A percentile compares a stretch with the other conserved stretches of the same genome.
phyloP scores from a whole-genome alignment of 495 filamentous ascomycete species.

The Xylaria telfairii region DNA sequence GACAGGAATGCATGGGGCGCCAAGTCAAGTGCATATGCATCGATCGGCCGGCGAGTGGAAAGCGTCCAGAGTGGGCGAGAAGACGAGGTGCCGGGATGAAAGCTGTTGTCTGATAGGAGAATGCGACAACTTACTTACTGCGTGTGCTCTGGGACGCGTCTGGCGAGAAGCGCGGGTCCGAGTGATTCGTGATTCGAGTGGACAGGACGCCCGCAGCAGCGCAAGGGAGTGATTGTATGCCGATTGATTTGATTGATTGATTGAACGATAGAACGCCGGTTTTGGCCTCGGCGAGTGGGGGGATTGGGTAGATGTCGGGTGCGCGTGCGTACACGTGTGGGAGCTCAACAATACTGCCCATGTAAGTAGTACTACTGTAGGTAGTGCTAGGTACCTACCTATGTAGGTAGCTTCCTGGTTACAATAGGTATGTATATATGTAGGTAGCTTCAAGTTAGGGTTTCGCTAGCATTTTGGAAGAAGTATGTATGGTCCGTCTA shows the following conservation, averaged over 20 bases:
- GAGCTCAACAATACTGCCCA: neutral
- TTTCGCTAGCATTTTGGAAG: neutral
- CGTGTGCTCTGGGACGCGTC: conserved; percentile 34
- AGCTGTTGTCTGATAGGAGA: conserved; percentile 23
- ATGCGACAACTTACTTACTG: conserved; percentile 18
- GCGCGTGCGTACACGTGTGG: neutral
- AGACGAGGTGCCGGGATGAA: conserved; percentile 21
- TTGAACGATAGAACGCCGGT: neutral
- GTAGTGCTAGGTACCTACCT: too few species aligned
- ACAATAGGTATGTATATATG: neutral
- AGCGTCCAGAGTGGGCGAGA: conserved; percentile 22
- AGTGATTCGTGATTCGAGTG: conserved; percentile 32
- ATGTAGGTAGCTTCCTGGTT: neutral
- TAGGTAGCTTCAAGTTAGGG: too few species aligned
- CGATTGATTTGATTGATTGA: conserved; percentile 4
- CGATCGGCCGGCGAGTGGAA: conserved; percentile 39
- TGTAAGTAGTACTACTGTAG: too few species aligned
- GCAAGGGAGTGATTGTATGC: conserved; percentile 16
- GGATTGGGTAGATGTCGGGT: conserved; percentile 12
- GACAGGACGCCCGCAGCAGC: conserved; percentile 33
- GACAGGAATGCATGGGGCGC: conserved; percentile 35
- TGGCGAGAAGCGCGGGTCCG: conserved; percentile 32
- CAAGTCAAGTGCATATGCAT: conserved; percentile 40
- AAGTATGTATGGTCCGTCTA: neutral
- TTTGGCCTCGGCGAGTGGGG: conserved; percentile 9